phyloP scores from a whole-genome alignment of 1,139 yeast species.

The Lodderomyces theae region DNA sequence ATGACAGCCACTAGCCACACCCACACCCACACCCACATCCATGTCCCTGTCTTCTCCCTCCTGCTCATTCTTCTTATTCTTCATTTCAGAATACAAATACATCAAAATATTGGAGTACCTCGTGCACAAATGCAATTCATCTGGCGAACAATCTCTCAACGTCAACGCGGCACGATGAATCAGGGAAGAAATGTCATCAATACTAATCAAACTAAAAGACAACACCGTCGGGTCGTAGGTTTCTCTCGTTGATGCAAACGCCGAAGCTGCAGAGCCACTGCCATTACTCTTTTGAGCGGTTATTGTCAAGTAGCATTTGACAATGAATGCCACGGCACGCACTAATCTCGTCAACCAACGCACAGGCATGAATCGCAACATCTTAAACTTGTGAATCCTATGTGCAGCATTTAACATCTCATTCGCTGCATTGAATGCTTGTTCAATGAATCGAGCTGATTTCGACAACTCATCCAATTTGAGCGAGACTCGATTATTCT shows the following conservation, averaged over 20 bases:
- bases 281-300: constrained; percentile 43
- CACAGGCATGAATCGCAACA: constrained; percentile 79
- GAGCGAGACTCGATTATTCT: constrained; percentile 28
- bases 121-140: constrained; percentile 79
- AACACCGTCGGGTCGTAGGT: constrained; percentile 51
- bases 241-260: constrained; percentile 21
- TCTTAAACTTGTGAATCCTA: constrained; percentile 61
- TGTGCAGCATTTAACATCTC: constrained; percentile 73
- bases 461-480: constrained; percentile 69
- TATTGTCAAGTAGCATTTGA: constrained; percentile 73
- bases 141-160: constrained; percentile 82
- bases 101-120: constrained; percentile 78
- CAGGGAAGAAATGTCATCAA: constrained; percentile 65
- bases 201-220: constrained; percentile 61
- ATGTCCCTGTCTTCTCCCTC: constrained; percentile 14
- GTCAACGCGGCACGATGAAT: constrained; percentile 75
- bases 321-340: constrained; percentile 87
- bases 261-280: constrained; percentile 9
- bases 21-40: neutral
- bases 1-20: too few species aligned
- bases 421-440: constrained; percentile 82
- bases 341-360: constrained; percentile 87
- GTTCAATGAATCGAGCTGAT: constrained; percentile 73
- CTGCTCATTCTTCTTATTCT: constrained; percentile 25
- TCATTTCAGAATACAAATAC: constrained; percentile 77